Evolutionary conservation across 108 stramenopile genomes (phyloP).

Genomic region (Skeletonema marinoi): DNA sequence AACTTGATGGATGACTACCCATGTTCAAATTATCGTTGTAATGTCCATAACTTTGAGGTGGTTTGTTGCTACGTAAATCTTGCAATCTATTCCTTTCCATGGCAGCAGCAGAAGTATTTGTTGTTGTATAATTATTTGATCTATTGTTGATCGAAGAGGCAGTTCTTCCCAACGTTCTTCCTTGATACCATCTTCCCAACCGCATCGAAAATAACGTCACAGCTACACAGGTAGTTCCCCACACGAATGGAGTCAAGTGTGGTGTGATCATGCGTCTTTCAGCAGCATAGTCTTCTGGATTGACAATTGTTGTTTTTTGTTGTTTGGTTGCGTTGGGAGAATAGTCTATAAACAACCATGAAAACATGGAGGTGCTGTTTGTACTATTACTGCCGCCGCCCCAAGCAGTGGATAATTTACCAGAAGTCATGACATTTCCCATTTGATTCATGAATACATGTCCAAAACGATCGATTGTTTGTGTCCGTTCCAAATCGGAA

Average conservation of each 20-base stretch:
- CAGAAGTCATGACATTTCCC: constrained; percentile 26
- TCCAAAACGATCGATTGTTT: constrained; percentile 25
- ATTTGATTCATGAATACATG: constrained; percentile 32
- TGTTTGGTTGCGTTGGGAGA: background rate
- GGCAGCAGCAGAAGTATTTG: background rate
- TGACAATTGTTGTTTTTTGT: background rate
- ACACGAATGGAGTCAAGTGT: constrained; percentile 32
- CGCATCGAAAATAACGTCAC: constrained; percentile 31
- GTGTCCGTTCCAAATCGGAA: constrained; percentile 26
- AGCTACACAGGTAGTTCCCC: constrained; percentile 22
- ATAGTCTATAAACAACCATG: background rate
- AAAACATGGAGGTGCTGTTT: background rate
- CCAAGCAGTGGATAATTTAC: constrained; percentile 33
- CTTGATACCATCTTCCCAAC: constrained; percentile 33
- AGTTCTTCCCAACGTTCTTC: background rate
- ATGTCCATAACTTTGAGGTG: background rate
- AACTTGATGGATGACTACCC: background rate
- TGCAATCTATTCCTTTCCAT: background rate
- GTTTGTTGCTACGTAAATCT: constrained; percentile 11
- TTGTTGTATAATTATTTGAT: background rate
- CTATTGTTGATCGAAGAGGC: background rate
- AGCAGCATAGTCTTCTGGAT: constrained; percentile 15
- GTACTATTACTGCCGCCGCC: background rate
- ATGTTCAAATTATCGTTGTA: background rate
- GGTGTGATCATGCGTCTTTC: constrained; percentile 25